These are phyloP conservation scores for Crassisporium funariophilum DNA, from an alignment of 768 basidiomycete genomes.

Conservation along the genomic window DNA sequence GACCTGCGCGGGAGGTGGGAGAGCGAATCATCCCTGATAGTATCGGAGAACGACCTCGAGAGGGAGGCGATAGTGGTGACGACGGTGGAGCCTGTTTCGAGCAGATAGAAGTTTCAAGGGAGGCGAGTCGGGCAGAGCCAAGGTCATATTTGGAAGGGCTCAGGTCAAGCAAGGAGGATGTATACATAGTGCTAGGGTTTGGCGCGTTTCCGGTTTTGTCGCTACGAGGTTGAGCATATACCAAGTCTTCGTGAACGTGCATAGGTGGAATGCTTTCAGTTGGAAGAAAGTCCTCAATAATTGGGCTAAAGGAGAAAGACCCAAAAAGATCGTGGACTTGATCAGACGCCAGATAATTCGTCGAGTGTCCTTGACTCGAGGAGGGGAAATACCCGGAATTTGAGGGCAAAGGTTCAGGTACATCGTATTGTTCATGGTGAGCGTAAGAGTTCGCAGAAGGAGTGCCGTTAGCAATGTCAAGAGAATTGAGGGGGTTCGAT, in stretches of 20 bases:
- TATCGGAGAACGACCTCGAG: constrained; percentile 11
- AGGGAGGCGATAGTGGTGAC: constrained; percentile 5
- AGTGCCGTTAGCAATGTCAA: constrained; percentile 7
- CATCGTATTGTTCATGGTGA: background rate
- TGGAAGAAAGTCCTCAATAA: too few species aligned
- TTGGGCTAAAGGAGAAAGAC: too few species aligned
- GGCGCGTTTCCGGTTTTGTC: background rate
- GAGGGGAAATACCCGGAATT: too few species aligned
- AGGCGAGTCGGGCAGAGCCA: constrained; percentile 2
- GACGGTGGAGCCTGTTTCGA: background rate
- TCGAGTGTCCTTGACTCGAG: too few species aligned
- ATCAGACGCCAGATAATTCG: too few species aligned
- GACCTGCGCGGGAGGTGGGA: background rate
- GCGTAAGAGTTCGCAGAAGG: constrained; percentile 1
- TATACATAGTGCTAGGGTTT: background rate
- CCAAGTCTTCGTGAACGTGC: too few species aligned
- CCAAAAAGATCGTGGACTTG: too few species aligned
- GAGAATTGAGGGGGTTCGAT: constrained; percentile 19
- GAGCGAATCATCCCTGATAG: constrained; percentile 2
- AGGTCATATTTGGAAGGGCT: constrained; percentile 2
- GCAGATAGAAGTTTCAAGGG: constrained; percentile 2
- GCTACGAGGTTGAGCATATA: too few species aligned
- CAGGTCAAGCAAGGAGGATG: constrained; percentile 1
- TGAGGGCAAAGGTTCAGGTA: background rate
- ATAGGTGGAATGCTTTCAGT: too few species aligned